A percentile compares a stretch with the other conserved stretches of the same genome.
phyloP scores from a whole-genome alignment of 495 filamentous ascomycete species.

The Aspergillus indologenus region DNA sequence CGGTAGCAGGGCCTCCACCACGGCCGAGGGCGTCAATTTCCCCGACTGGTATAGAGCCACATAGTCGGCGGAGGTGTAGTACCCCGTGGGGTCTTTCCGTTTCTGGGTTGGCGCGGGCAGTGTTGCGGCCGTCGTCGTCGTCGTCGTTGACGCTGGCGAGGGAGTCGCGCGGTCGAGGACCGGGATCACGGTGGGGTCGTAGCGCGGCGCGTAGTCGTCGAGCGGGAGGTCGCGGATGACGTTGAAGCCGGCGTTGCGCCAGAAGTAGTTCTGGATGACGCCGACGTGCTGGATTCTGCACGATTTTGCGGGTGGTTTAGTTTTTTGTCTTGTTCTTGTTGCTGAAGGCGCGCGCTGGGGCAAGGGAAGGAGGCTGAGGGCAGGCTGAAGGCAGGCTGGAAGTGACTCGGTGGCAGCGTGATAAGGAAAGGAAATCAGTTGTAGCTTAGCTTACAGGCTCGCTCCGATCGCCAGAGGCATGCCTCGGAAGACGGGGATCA shows the following conservation, averaged over 20 bases:
- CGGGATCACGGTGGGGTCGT: constrained; percentile 84
- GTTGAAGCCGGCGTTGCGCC: constrained; percentile 73
- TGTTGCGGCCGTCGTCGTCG: constrained; percentile 21
- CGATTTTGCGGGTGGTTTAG: background rate
- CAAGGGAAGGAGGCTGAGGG: too few relatives aligned
- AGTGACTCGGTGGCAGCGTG: background rate
- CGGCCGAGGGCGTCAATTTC: constrained; percentile 64
- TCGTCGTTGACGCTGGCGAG: constrained; percentile 24
- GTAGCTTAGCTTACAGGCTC: constrained; percentile 38
- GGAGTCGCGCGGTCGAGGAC: constrained; percentile 36
- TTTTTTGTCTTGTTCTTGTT: background rate
- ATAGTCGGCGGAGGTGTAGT: constrained; percentile 74
- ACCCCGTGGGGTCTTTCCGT: constrained; percentile 42
- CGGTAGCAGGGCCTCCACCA: constrained; percentile 67
- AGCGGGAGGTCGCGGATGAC: constrained; percentile 57
- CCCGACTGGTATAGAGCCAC: constrained; percentile 67
- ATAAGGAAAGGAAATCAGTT: background rate
- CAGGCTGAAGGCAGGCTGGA: too few relatives aligned
- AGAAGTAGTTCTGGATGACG: constrained; percentile 59
- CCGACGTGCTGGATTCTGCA: constrained; percentile 53
- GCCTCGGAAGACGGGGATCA: constrained; percentile 55
- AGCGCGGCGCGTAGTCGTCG: constrained; percentile 58
- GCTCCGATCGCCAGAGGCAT: constrained; percentile 48
- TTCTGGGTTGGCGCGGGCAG: constrained; percentile 23
- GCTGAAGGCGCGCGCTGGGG: too few relatives aligned